A percentile compares a stretch with the other conserved stretches of the same genome.
Conservation (phyloP, 2,329 filamentous ascomycete genomes). For the Talaromyces sp. region DNA sequence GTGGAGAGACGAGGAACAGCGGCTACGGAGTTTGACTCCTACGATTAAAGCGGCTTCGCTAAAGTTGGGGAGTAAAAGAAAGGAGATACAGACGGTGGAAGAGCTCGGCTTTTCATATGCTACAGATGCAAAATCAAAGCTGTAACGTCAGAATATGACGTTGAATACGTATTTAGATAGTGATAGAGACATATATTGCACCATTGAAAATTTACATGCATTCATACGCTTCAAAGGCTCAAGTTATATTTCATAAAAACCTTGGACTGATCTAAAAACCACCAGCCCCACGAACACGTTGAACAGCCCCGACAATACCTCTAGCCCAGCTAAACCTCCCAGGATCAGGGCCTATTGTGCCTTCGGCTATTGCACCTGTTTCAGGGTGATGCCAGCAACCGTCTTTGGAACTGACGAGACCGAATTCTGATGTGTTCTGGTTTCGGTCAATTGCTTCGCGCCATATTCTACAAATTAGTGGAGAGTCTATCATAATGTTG, state of each 20-base stretch:
- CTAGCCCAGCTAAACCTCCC: conserved; percentile 56
- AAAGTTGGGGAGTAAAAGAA: conserved; percentile 1
- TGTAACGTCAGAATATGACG: not conserved
- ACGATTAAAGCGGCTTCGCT: conserved; percentile 11
- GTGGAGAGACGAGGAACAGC: not conserved
- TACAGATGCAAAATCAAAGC: not conserved
- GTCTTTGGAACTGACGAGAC: conserved; percentile 50
- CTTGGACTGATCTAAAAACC: conserved; percentile 49
- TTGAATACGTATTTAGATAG: not conserved
- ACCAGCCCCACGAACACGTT: conserved; percentile 53
- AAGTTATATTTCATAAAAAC: not conserved
- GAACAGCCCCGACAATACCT: conserved; percentile 53
- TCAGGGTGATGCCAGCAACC: conserved; percentile 58
- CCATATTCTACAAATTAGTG: conserved; percentile 58
- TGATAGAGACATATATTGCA: not conserved
- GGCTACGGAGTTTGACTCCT: conserved; percentile 8
- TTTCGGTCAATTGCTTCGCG: conserved; percentile 57
- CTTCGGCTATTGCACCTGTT: conserved; percentile 44
- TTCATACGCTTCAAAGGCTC: too few species aligned
- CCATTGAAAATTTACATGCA: not conserved
- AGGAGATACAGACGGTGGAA: not conserved
- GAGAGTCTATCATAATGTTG: conserved; percentile 68
- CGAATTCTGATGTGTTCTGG: conserved; percentile 61
- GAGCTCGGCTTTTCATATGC: conserved; percentile 6
- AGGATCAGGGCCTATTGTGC: conserved; percentile 49